A percentile compares a stretch with the other conserved stretches of the same genome.
phyloP scores from a whole-genome alignment of 2,329 filamentous ascomycete genomes.

The Penicillium capsulatum region DNA sequence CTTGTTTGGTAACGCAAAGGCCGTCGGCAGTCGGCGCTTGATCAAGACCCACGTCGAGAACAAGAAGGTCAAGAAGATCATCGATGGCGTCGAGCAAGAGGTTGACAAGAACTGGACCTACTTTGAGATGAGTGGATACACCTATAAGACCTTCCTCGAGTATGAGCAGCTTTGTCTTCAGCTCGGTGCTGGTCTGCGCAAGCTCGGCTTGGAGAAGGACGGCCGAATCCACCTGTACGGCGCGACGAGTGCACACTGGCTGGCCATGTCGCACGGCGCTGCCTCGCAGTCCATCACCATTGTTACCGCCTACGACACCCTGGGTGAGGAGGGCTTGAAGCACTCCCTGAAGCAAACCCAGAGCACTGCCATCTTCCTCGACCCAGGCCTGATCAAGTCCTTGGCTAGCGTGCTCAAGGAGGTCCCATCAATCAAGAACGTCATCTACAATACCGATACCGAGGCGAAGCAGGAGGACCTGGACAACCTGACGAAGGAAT shows the following conservation, averaged over 20 bases:
- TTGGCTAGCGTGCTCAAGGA: constrained; percentile 54
- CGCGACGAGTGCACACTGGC: constrained; percentile 79
- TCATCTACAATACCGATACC: constrained; percentile 56
- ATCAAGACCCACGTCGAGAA: constrained; percentile 75
- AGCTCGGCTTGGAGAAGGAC: constrained; percentile 63
- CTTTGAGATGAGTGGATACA: constrained; percentile 76
- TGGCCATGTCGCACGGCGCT: constrained; percentile 72
- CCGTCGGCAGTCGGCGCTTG: constrained; percentile 68
- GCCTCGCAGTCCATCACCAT: constrained; percentile 83
- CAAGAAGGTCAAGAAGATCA: constrained; percentile 83
- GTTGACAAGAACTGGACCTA: constrained; percentile 89
- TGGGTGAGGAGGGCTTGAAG: constrained; percentile 76
- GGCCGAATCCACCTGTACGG: constrained; percentile 78
- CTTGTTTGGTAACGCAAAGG: constrained; percentile 59
- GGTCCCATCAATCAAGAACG: constrained; percentile 52
- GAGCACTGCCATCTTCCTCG: constrained; percentile 78
- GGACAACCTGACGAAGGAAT: constrained; percentile 51
- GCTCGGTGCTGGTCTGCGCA: constrained; percentile 68
- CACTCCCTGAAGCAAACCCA: constrained; percentile 81
- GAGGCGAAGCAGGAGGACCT: constrained; percentile 52
- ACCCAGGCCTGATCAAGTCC: constrained; percentile 69
- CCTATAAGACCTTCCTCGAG: constrained; percentile 73
- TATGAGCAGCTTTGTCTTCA: constrained; percentile 67
- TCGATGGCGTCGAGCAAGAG: constrained; percentile 73
- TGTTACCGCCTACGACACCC: constrained; percentile 91